These are phyloP conservation scores for Onygenales sp. DNA, from an alignment of 2,329 filamentous ascomycete genomes.

Conservation along the genomic window DNA sequence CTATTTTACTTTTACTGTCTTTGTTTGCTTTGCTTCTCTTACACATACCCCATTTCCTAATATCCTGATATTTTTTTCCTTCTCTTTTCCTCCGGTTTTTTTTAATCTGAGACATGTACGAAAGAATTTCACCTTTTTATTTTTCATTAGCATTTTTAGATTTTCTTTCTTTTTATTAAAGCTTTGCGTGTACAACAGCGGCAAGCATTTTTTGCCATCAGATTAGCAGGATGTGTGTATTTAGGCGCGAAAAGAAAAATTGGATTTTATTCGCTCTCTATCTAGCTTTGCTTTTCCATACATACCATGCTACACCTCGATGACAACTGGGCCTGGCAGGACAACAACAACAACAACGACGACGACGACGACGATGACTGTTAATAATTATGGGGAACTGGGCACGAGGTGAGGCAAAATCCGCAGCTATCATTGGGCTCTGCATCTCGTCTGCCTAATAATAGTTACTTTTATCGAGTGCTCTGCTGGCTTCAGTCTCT, in stretches of 20 bases:
- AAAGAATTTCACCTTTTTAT: neutral
- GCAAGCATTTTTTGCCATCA: no score
- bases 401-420: neutral
- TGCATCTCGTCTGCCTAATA: no score
- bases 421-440: no score
- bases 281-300: slow-evolving; percentile 2
- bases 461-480: no score
- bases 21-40: slow-evolving; percentile 1
- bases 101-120: no score
- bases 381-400: neutral
- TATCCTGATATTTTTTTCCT: no score
- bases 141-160: slow-evolving; percentile 5
- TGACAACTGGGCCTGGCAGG: neutral
- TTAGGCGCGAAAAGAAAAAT: slow-evolving; percentile 4
- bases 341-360: neutral
- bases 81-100: no score
- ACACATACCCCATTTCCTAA: no score
- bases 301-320: neutral
- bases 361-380: neutral
- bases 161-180: neutral
- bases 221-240: no score
- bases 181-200: slow-evolving; percentile 16
- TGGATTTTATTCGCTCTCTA: slow-evolving; percentile 8
- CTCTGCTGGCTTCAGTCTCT: no score
- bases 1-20: neutral